Base-by-base conservation (phyloP, 371 early-diverging fungal genomes). In the Sporodiniella umbellata region DNA sequence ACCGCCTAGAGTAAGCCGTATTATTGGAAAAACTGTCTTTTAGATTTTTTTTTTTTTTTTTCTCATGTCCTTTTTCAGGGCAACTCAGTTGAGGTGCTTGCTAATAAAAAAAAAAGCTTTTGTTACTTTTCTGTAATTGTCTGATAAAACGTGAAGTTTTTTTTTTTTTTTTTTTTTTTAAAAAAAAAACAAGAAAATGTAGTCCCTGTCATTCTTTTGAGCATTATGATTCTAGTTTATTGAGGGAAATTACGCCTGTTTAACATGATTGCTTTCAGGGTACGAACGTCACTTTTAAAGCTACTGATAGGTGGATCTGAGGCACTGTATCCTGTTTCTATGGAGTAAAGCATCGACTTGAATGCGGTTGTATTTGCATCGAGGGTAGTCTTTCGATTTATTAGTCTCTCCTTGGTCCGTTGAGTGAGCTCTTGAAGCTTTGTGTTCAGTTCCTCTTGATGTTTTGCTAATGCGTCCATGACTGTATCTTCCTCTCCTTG, bases 11-110 rank as follows among this genome's bases (percentile, higher is more conserved):
- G 56, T 58, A 17, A 65, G 79, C 26, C 73, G 66, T 58, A 60
- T 75, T 45, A 64, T 80, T 57, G 72, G 74, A 51, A 72, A 76
- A 66, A 65, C 77, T 38, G 70, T 70, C 51, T 78, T 75, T 59
- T 70, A 64, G 66, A 40, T 73, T 70, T 10, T 28, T 28, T n/a
- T 23, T 24, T 24, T 43, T n/a, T 24, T 24, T 24, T 23, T 31
- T 21, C 5, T 8, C 8, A 12, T 21, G 11, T 18, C 12, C 26
- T 23, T 8, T 21, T 10, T 35, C 23, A 17, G 38, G 21, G 0
- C 5, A 37, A 33, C 37, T 10, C 30, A 28, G 10, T n/a, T n/a
- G n/a, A n/a, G n/a, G n/a, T n/a, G 30, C 10, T 28, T 28, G 10
- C 30, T 28, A 33, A 24, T 33, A 45, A 31, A 45, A 31, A n/a